Evolutionary conservation across 2,329 filamentous ascomycete genomes (phyloP).

Genomic region (Periconia sp.): DNA sequence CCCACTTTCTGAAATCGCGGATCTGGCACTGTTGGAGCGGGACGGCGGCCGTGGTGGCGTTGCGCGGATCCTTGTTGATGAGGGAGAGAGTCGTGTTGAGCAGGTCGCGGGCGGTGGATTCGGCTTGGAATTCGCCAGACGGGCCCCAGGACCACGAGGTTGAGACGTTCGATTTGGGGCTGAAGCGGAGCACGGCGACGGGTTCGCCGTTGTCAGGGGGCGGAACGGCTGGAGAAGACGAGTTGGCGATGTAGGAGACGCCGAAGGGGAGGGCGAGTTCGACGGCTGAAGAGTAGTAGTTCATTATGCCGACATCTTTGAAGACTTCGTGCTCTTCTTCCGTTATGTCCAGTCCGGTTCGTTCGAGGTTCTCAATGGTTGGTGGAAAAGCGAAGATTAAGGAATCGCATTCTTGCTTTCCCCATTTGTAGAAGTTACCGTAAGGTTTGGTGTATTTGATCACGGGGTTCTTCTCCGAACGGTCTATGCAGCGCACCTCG

Average conservation of each 20-base stretch:
- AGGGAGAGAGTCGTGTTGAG: slow-evolving; percentile 33
- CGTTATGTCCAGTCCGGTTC: slow-evolving; percentile 35
- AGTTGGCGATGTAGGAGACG: slow-evolving; percentile 37
- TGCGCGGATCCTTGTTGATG: slow-evolving; percentile 42
- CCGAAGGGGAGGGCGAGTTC: slow-evolving; percentile 39
- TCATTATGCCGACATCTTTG: slow-evolving; percentile 33
- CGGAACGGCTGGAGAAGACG: slow-evolving; percentile 22
- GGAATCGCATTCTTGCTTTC: slow-evolving; percentile 36
- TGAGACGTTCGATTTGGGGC: slow-evolving; percentile 29
- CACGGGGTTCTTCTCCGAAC: slow-evolving; percentile 34
- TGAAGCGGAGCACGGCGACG: slow-evolving; percentile 38
- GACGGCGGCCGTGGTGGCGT: slow-evolving; percentile 25
- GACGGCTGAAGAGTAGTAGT: slow-evolving; percentile 41
- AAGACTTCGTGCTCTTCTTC: slow-evolving; percentile 37
- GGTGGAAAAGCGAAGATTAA: slow-evolving; percentile 42
- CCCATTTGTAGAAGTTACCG: slow-evolving; percentile 32
- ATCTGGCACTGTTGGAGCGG: slow-evolving; percentile 28
- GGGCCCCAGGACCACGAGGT: slow-evolving; percentile 43
- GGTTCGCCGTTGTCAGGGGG: slow-evolving; percentile 38
- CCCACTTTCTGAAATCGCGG: slow-evolving; percentile 41
- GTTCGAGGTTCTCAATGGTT: slow-evolving; percentile 34
- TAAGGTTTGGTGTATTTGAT: slow-evolving; percentile 36
- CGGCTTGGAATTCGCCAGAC: slow-evolving; percentile 31
- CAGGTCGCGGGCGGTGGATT: slow-evolving; percentile 24
- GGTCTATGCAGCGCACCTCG: slow-evolving; percentile 40